Evolutionary conservation across 1,284 basidiomycete genomes (phyloP).

Genomic region (Exobasidium rhododendri): DNA sequence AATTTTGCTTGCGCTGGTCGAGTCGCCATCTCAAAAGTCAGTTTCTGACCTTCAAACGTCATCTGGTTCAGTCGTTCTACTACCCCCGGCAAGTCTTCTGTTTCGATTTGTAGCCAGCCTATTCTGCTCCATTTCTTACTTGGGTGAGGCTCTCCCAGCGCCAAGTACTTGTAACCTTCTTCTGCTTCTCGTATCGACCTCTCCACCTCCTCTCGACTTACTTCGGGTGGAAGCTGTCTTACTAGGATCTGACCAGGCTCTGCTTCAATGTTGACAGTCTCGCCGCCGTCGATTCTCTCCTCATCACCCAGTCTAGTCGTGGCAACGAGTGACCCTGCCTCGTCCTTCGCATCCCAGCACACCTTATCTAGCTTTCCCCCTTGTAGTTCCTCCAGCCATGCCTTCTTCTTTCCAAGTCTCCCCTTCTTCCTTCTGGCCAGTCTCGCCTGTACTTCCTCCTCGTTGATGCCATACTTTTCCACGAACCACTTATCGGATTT

Average conservation of each 20-base stretch:
- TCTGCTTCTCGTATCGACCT: slow-evolving; percentile 14
- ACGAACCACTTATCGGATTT: slow-evolving; percentile 42
- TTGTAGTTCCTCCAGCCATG: slow-evolving; percentile 40
- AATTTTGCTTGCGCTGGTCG: slow-evolving; percentile 41
- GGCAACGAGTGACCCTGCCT: neutral
- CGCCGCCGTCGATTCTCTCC: slow-evolving; percentile 10
- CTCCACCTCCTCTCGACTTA: slow-evolving; percentile 33
- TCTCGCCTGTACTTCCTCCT: slow-evolving; percentile 25
- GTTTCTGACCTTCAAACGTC: slow-evolving; percentile 32
- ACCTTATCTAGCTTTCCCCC: slow-evolving; percentile 41
- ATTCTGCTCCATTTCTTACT: slow-evolving; percentile 38
- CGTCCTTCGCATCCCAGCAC: slow-evolving; percentile 27
- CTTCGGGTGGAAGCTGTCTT: slow-evolving; percentile 36
- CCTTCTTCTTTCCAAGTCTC: slow-evolving; percentile 33
- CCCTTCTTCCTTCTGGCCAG: slow-evolving; percentile 29
- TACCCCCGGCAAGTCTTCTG: slow-evolving; percentile 26
- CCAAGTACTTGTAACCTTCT: slow-evolving; percentile 44
- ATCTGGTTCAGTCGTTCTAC: slow-evolving; percentile 32
- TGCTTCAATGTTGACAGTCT: slow-evolving; percentile 33
- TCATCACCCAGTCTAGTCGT: neutral
- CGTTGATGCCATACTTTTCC: slow-evolving; percentile 40
- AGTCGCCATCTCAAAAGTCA: slow-evolving; percentile 38
- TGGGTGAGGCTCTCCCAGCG: slow-evolving; percentile 44
- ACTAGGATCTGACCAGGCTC: slow-evolving; percentile 41
- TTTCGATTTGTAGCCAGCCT: slow-evolving; percentile 49